Conservation (phyloP, 495 filamentous ascomycete genomes). For the Emericellopsis terricola region DNA sequence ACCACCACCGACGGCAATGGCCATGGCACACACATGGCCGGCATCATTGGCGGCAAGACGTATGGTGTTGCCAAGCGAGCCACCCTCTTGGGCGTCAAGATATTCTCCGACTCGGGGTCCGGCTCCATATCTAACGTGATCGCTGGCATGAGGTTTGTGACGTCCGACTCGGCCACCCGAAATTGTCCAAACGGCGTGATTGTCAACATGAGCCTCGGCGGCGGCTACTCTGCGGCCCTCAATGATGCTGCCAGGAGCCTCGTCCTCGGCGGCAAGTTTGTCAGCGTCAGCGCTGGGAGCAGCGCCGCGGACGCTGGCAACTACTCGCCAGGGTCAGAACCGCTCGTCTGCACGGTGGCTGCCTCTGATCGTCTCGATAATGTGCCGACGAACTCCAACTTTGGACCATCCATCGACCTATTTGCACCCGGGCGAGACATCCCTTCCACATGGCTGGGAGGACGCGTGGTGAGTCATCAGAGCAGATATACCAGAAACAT, state of each 20-base stretch:
- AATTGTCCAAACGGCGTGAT: conserved; percentile 20
- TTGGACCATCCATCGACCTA: conserved; percentile 33
- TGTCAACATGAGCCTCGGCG: conserved; percentile 30
- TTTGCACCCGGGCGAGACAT: conserved; percentile 36
- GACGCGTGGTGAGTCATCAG: conserved; percentile 28
- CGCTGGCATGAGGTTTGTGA: conserved; percentile 34
- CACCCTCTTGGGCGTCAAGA: conserved; percentile 47
- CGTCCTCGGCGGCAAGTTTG: conserved; percentile 23
- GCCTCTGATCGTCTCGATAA: conserved; percentile 24
- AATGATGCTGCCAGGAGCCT: conserved; percentile 25
- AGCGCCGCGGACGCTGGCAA: conserved; percentile 15
- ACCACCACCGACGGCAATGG: conserved; percentile 20
- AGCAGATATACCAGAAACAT: no score
- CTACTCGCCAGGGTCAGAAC: conserved; percentile 30
- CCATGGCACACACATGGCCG: conserved; percentile 46
- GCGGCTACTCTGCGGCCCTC: conserved; percentile 20
- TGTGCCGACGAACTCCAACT: conserved; percentile 37
- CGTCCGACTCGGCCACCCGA: conserved; percentile 15
- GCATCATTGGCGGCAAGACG: conserved; percentile 39
- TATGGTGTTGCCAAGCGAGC: conserved; percentile 52
- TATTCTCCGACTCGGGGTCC: conserved; percentile 30
- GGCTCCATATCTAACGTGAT: conserved; percentile 31
- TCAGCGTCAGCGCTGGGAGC: conserved; percentile 31
- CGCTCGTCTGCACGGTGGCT: conserved; percentile 35
- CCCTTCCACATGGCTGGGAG: conserved; percentile 32